Percentiles rank a stretch among this genome's conserved stretches.
Evolutionary conservation across 768 basidiomycete species (phyloP).

Genomic region (Mycena vulgaris): DNA sequence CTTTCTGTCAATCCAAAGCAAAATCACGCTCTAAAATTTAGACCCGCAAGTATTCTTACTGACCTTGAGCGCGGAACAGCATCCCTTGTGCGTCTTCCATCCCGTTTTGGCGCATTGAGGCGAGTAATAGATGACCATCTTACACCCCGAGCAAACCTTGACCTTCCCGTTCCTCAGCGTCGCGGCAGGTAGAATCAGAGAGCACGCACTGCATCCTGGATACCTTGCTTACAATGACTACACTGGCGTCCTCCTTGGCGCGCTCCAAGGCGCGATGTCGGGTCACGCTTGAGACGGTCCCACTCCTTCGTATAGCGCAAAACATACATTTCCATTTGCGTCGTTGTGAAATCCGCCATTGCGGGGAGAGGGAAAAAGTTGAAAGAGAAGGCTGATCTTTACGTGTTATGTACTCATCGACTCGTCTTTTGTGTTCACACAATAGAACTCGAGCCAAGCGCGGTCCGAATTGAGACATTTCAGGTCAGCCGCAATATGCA

Average conservation of each 20-base stretch:
- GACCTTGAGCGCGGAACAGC: slow-evolving; percentile 17
- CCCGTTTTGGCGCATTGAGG: slow-evolving; percentile 9
- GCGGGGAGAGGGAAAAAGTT: background rate
- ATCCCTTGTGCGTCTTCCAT: slow-evolving; percentile 14
- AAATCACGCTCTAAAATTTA: background rate
- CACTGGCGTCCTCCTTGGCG: background rate
- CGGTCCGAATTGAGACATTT: too few relatives aligned
- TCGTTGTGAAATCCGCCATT: background rate
- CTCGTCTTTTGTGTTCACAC: too few relatives aligned
- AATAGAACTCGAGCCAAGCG: too few relatives aligned
- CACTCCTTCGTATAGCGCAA: too few relatives aligned
- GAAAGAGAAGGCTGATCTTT: too few relatives aligned
- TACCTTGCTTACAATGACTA: background rate
- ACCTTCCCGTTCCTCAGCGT: background rate
- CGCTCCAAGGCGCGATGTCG: background rate
- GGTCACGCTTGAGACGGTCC: slow-evolving; percentile 24
- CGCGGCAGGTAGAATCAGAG: background rate
- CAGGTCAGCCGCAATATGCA: background rate
- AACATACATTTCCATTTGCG: slow-evolving; percentile 8
- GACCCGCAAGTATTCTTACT: background rate
- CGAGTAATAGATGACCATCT: slow-evolving; percentile 18
- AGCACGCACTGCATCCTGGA: background rate
- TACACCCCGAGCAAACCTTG: slow-evolving; percentile 24
- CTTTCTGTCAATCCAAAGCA: background rate
- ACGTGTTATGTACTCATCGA: too few relatives aligned